phyloP scores from a whole-genome alignment of 176 grass and related monocot genomes.

The Oryza nivara region DNA sequence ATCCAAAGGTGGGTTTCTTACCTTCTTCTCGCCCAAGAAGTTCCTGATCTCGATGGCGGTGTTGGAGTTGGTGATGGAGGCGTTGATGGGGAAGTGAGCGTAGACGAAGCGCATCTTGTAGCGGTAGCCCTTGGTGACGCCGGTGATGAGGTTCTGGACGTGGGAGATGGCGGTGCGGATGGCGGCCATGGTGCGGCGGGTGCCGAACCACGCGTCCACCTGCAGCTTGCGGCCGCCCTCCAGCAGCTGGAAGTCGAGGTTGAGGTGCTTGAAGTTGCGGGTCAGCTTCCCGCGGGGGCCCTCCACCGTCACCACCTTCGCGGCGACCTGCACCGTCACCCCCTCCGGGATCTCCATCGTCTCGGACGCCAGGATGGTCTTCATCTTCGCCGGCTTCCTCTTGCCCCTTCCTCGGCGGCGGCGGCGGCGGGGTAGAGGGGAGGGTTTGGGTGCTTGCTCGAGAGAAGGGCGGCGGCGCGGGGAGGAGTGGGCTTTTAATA shows the following conservation, averaged over 20 bases:
- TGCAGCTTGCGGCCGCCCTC: slow-evolving; percentile 78
- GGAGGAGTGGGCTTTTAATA: background rate
- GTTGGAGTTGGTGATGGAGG: slow-evolving; percentile 72
- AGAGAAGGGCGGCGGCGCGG: slow-evolving; percentile 3
- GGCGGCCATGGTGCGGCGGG: slow-evolving; percentile 84
- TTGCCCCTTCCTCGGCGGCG: background rate
- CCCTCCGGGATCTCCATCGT: slow-evolving; percentile 86
- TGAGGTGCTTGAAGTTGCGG: slow-evolving; percentile 93
- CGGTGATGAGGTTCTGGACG: slow-evolving; percentile 91
- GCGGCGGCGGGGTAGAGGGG: background rate
- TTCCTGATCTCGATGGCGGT: slow-evolving; percentile 85
- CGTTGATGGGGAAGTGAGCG: slow-evolving; percentile 95
- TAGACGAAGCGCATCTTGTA: slow-evolving; percentile 96
- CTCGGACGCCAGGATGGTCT: slow-evolving; percentile 84
- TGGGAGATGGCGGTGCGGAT: slow-evolving; percentile 95
- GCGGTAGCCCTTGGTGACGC: slow-evolving; percentile 79
- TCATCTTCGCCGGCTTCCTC: slow-evolving; percentile 52
- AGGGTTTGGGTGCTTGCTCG: background rate
- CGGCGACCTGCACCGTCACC: slow-evolving; percentile 64
- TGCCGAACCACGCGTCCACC: slow-evolving; percentile 96
- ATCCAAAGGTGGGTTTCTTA: background rate
- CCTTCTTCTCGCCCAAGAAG: slow-evolving; percentile 95
- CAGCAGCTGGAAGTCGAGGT: slow-evolving; percentile 91
- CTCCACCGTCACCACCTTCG: slow-evolving; percentile 76
- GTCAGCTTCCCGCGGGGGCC: slow-evolving; percentile 80